Conservation (phyloP, 1,284 basidiomycete genomes). For the Boletus semigastroideus region DNA sequence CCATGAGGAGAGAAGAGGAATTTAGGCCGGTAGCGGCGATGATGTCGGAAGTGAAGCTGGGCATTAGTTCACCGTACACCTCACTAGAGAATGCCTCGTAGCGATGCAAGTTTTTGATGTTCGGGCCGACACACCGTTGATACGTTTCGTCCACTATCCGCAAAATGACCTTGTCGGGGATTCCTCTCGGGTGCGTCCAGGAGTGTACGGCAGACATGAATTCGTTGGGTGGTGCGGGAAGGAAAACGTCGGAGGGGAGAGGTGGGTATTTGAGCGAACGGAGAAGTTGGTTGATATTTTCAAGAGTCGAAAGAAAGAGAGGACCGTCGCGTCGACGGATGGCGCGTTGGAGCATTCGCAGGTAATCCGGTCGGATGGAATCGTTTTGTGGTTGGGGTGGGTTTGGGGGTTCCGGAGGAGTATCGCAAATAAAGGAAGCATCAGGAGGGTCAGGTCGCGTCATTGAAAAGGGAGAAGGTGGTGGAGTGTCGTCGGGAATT, state of each 20-base stretch:
- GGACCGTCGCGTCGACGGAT: constrained; percentile 65
- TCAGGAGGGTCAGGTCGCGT: constrained; percentile 35
- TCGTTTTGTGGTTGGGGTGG: constrained; percentile 4
- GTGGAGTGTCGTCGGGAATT: constrained; percentile 40
- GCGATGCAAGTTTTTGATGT: constrained; percentile 58
- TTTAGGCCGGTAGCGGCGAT: constrained; percentile 55
- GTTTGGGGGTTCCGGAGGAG: constrained; percentile 19
- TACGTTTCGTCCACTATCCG: constrained; percentile 78
- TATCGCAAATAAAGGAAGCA: constrained; percentile 11
- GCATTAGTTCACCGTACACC: constrained; percentile 78
- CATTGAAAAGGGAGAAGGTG: constrained; percentile 32
- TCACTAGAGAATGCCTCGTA: constrained; percentile 76
- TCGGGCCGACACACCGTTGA: constrained; percentile 73
- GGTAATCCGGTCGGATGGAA: constrained; percentile 39
- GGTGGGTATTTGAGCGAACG: constrained; percentile 62
- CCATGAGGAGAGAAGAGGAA: constrained; percentile 64
- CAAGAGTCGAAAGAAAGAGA: constrained; percentile 60
- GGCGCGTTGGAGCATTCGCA: constrained; percentile 62
- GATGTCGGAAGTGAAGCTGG: constrained; percentile 65
- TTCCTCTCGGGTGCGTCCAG: constrained; percentile 44
- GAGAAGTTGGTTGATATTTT: constrained; percentile 57
- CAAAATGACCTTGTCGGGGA: constrained; percentile 61
- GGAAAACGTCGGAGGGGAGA: constrained; percentile 48
- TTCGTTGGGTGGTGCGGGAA: constrained; percentile 43
- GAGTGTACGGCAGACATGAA: constrained; percentile 46